Evolutionary conservation across 2,329 filamentous ascomycete species (phyloP).

Genomic region (Aspergillus ochraceoroseus): DNA sequence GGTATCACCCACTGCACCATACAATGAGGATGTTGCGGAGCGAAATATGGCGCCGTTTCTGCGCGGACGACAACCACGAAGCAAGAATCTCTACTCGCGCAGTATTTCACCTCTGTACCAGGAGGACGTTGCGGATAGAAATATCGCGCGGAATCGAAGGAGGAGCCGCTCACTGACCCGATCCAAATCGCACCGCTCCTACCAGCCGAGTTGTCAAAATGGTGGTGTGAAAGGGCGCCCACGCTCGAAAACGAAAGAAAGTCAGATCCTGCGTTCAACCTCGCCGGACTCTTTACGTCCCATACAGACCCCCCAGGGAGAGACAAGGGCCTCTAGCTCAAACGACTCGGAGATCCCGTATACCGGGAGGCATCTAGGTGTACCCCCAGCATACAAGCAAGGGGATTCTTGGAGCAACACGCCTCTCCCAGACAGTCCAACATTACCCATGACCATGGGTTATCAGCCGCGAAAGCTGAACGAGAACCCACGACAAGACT

Average conservation of each 20-base stretch:
- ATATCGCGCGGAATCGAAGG: constrained; percentile 30
- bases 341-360: constrained; percentile 18
- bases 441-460: constrained; percentile 25
- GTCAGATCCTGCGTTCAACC: constrained; percentile 9
- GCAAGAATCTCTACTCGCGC: constrained; percentile 28
- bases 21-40: constrained; percentile 44
- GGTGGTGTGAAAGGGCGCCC: constrained; percentile 3
- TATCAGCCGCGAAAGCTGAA: constrained; percentile 7
- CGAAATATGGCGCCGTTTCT: constrained; percentile 39
- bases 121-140: constrained; percentile 42
- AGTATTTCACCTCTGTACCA: constrained; percentile 37
- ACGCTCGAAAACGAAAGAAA: constrained; percentile 11
- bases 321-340: constrained; percentile 3
- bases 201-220: constrained; percentile 1
- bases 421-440: constrained; percentile 35
- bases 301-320: constrained; percentile 1
- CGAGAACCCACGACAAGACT: constrained; percentile 11
- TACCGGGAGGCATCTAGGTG: constrained; percentile 25
- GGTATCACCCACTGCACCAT: constrained; percentile 34
- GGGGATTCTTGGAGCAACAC: constrained; percentile 31
- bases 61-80: constrained; percentile 24
- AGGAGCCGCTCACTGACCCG: constrained; percentile 22
- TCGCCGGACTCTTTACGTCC: constrained; percentile 15
- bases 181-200: constrained; percentile 17
- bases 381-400: constrained; percentile 33